Evolutionary conservation across 2,329 filamentous ascomycete genomes (phyloP).

Genomic region (Zarea fungicola): DNA sequence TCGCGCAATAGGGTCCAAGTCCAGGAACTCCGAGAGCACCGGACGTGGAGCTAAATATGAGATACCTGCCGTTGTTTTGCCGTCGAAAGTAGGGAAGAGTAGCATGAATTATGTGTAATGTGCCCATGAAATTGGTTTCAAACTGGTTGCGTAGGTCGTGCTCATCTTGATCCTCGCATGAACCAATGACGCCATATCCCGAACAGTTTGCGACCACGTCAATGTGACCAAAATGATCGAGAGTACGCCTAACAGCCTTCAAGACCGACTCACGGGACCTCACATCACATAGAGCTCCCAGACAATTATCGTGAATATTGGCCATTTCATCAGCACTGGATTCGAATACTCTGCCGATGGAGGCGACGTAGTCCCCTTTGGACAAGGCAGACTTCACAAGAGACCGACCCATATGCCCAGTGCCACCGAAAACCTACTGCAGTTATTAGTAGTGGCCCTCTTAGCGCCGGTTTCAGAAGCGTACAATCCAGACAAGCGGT

Average conservation of each 20-base stretch:
- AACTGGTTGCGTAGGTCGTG: conserved; percentile 94
- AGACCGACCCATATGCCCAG: conserved; percentile 93
- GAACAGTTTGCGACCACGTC: conserved; percentile 92
- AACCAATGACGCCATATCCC: conserved; percentile 90
- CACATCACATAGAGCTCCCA: conserved; percentile 86
- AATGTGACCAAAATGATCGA: conserved; percentile 71
- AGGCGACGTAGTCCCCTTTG: conserved; percentile 77
- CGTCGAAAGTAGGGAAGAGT: conserved; percentile 83
- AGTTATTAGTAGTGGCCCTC: neutral
- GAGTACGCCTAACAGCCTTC: conserved; percentile 62
- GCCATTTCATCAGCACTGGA: conserved; percentile 68
- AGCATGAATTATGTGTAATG: conserved; percentile 84
- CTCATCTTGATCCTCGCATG: conserved; percentile 95
- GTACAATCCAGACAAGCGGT: conserved; percentile 83
- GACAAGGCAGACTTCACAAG: conserved; percentile 76
- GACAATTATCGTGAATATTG: conserved; percentile 64
- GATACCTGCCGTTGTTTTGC: conserved; percentile 70
- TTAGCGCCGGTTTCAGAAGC: conserved; percentile 23
- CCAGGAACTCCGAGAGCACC: conserved; percentile 92
- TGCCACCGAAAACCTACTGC: conserved; percentile 79
- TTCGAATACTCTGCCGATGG: conserved; percentile 79
- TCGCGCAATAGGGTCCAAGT: conserved; percentile 89
- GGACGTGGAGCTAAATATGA: conserved; percentile 91
- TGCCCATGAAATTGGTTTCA: conserved; percentile 96
- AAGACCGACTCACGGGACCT: conserved; percentile 73